Evolutionary conservation across 2,329 filamentous ascomycete species (phyloP).

Genomic region (Immersiporthe knoxdaviesiana): DNA sequence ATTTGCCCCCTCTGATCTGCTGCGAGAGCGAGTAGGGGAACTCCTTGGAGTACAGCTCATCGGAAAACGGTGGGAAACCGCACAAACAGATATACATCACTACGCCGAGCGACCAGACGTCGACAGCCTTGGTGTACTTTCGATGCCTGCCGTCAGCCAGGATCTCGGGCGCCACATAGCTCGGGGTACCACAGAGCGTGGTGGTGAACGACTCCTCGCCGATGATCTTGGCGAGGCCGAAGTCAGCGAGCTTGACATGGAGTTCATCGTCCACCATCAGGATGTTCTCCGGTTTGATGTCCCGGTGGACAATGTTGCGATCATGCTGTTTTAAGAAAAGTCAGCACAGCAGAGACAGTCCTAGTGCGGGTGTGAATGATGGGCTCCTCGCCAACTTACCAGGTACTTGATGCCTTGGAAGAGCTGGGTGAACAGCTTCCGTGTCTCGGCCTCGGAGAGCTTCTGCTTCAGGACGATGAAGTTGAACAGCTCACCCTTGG

Average conservation of each 20-base stretch:
- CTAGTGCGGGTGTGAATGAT: neutral
- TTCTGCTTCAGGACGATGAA: slow-evolving; percentile 91
- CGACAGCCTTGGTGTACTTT: slow-evolving; percentile 92
- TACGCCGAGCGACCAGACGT: slow-evolving; percentile 96
- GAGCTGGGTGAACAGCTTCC: slow-evolving; percentile 86
- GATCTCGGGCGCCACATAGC: slow-evolving; percentile 95
- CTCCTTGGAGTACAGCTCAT: slow-evolving; percentile 80
- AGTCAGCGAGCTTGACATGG: slow-evolving; percentile 90
- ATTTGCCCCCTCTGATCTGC: slow-evolving; percentile 86
- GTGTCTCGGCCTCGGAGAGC: slow-evolving; percentile 78
- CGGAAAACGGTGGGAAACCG: slow-evolving; percentile 95
- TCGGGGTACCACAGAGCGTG: slow-evolving; percentile 94
- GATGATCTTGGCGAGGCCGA: slow-evolving; percentile 96
- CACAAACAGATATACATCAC: slow-evolving; percentile 97
- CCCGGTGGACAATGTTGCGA: slow-evolving; percentile 93
- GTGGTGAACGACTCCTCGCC: slow-evolving; percentile 98
- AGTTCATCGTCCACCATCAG: slow-evolving; percentile 83
- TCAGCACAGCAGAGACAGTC: slow-evolving; percentile 38
- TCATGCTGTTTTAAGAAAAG: slow-evolving; percentile 71
- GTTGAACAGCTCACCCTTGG: slow-evolving; percentile 95
- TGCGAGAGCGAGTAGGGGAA: slow-evolving; percentile 87
- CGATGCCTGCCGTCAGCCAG: slow-evolving; percentile 79
- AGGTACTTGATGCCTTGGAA: slow-evolving; percentile 95
- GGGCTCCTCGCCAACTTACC: slow-evolving; percentile 50
- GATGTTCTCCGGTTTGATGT: slow-evolving; percentile 98